phyloP scores from a whole-genome alignment of 306 rosid genomes.

The Quillaja saponaria region DNA sequence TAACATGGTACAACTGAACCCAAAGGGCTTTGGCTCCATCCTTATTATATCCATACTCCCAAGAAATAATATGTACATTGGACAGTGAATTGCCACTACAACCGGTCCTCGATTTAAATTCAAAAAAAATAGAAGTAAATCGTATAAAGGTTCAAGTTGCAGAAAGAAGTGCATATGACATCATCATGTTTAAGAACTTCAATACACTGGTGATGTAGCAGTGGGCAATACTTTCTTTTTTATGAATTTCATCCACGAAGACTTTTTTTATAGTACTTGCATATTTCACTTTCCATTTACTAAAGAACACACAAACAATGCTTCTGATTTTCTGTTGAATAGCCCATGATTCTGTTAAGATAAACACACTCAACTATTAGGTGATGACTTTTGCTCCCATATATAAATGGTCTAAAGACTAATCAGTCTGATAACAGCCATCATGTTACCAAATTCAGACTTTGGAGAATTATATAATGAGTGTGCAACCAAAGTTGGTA shows the following conservation, averaged over 20 bases:
- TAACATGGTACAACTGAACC: neutral
- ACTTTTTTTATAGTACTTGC: neutral
- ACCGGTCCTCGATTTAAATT: neutral
- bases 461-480: neutral
- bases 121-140: neutral
- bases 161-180: neutral
- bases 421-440: neutral
- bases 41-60: neutral
- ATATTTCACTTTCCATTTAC: neutral
- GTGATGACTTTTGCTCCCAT: neutral
- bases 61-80: neutral
- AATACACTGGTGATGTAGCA: neutral
- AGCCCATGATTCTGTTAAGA: neutral
- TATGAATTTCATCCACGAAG: neutral
- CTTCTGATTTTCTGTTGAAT: neutral
- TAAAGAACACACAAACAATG: constrained; percentile 5
- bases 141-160: neutral
- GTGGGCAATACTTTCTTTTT: neutral
- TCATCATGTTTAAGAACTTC: neutral
- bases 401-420: no score
- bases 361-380: neutral
- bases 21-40: neutral
- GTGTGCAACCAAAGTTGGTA: neutral
- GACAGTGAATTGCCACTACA: neutral
- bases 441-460: neutral